Conservation (phyloP, 2,329 filamentous ascomycete species). For the Ceratocystis cacaofunesta region DNA sequence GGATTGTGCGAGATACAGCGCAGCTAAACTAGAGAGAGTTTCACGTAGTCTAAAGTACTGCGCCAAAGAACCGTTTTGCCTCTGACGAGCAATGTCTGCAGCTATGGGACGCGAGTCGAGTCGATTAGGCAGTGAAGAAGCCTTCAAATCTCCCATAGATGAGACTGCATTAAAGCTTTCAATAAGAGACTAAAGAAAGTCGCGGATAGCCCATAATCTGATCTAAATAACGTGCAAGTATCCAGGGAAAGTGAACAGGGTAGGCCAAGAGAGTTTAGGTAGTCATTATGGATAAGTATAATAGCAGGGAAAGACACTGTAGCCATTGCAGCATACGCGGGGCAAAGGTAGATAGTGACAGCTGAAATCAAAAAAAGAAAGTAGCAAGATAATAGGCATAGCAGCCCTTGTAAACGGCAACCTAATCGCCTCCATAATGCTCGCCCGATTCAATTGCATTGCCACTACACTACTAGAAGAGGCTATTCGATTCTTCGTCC, state of each 20-base stretch:
- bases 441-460: too few relatives aligned
- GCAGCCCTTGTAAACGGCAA: too few relatives aligned
- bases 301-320: slow-evolving; percentile 1
- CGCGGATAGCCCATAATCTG: slow-evolving; percentile 52
- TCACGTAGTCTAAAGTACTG: slow-evolving; percentile 42
- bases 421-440: too few relatives aligned
- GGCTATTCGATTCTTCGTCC: too few relatives aligned
- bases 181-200: slow-evolving; percentile 50
- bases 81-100: slow-evolving; percentile 65
- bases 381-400: too few relatives aligned
- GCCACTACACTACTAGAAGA: too few relatives aligned
- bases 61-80: slow-evolving; percentile 43
- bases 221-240: slow-evolving; percentile 62
- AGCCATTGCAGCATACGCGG: background rate
- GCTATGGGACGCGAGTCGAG: slow-evolving; percentile 50
- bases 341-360: background rate
- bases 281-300: slow-evolving; percentile 45
- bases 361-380: background rate
- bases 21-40: slow-evolving; percentile 38
- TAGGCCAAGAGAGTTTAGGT: slow-evolving; percentile 57
- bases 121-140: slow-evolving; percentile 45
- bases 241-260: slow-evolving; percentile 55
- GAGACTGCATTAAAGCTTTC: slow-evolving; percentile 24
- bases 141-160: slow-evolving; percentile 28
- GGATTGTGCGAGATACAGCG: slow-evolving; percentile 32